These are phyloP conservation scores for Zymoseptoria tritici DNA, from an alignment of 2,329 filamentous ascomycete species.

Conservation along the genomic window DNA sequence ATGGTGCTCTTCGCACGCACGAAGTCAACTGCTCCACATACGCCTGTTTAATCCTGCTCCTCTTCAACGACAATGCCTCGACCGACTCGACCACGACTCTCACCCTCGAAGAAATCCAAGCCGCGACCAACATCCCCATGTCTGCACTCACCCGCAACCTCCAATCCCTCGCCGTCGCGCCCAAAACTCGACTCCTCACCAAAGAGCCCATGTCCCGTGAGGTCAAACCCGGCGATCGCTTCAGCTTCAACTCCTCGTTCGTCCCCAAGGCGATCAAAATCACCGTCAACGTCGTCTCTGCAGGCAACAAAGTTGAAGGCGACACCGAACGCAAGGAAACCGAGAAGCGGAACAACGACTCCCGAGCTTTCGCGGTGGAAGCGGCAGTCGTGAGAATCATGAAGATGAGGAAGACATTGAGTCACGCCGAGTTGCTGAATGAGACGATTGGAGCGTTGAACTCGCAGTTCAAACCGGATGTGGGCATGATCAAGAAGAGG, in stretches of 20 bases:
- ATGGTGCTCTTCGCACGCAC: slow-evolving; percentile 65
- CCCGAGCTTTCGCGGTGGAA: slow-evolving; percentile 63
- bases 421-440: slow-evolving; percentile 60
- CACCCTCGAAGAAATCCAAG: slow-evolving; percentile 72
- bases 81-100: slow-evolving; percentile 36
- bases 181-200: slow-evolving; percentile 71
- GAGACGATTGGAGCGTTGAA: slow-evolving; percentile 66
- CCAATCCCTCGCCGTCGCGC: slow-evolving; percentile 72
- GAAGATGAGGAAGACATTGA: slow-evolving; percentile 67
- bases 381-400: slow-evolving; percentile 74
- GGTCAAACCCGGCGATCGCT: slow-evolving; percentile 67
- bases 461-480: slow-evolving; percentile 65
- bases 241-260: slow-evolving; percentile 76
- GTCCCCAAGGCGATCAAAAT: slow-evolving; percentile 76
- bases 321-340: slow-evolving; percentile 59
- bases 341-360: slow-evolving; percentile 68
- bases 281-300: slow-evolving; percentile 77
- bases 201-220: slow-evolving; percentile 76
- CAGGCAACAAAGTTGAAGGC: slow-evolving; percentile 77
- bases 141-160: slow-evolving; percentile 69
- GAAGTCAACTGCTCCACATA: slow-evolving; percentile 91
- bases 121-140: slow-evolving; percentile 67
- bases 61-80: slow-evolving; percentile 71
- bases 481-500: slow-evolving; percentile 71
- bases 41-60: slow-evolving; percentile 78